Evolutionary conservation across 768 basidiomycete genomes (phyloP), one percentile per base, ranked within the genome.

Genomic region (Hericium coralloides): DNA sequence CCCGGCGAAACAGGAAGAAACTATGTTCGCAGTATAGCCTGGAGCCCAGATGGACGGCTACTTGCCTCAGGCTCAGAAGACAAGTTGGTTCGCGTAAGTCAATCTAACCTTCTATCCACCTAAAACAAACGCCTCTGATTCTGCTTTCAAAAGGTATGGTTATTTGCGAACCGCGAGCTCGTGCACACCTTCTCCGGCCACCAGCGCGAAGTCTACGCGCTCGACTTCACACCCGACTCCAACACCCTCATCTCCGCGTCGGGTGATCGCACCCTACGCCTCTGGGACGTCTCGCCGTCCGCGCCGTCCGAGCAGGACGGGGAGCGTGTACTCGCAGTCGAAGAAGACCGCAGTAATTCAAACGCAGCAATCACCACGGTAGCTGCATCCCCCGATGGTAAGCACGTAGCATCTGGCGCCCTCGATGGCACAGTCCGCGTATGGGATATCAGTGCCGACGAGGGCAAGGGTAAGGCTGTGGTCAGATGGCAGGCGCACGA

Each of bases 351-450:
- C 10, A 54, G 8, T 15, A 39, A 41, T 20, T 8, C 22, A 20
- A 39, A 25, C 12, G 12, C 53, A 14, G 53, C 17, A 12, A 39
- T 54, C 38, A 22, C 20, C 22, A 38, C 53, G 5, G 38, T 54
- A 7, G 38, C 53, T 18, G 53, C 26, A 12, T 41, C 53, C 9
- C 39, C 53, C 18, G 53, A 54, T 56, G 76, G 78, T 3, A 70
- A 68, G 49, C 71, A 77, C 55, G 73, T 80, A 18, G 81, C 79
- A 38, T 75, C 80, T 38, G 81, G 79, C 9, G 73, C 72, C 36
- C 71, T 82, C n/a, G 79, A 81, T 63, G 76, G 76, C 22, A 68
- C 74, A 55, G 70, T 82, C 31, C 73, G 80, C 53, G 70, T 82
- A 12, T 82, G 81, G 80, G 73, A 80, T 58, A 67, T 76, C 54